phyloP scores from a whole-genome alignment of 2,329 filamentous ascomycete genomes.

The Phymatotrichopsis omnivora region DNA sequence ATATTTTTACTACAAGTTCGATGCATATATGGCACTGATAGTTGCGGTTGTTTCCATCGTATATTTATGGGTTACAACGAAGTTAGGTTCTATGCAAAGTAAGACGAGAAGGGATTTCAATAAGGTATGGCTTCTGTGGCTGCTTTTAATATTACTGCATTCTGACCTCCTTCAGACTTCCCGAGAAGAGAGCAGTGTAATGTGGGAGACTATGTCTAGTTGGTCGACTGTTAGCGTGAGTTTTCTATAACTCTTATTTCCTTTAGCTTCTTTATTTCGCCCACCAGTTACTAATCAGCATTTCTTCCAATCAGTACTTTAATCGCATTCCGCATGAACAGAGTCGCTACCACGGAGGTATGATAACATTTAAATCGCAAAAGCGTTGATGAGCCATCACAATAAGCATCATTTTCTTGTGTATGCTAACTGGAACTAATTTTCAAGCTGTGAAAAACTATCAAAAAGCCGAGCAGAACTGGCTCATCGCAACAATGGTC shows the following conservation, averaged over 20 bases:
- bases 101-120: constrained; percentile 35
- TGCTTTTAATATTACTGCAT: constrained; percentile 3
- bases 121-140: constrained; percentile 19
- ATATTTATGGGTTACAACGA: constrained; percentile 45
- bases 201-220: constrained; percentile 36
- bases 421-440: neutral
- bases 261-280: too few relatives aligned
- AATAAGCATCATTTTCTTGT: constrained; percentile 27
- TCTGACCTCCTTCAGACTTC: constrained; percentile 28
- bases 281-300: constrained; percentile 2
- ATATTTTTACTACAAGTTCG: constrained; percentile 53
- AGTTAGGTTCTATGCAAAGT: constrained; percentile 33
- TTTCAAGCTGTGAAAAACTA: constrained; percentile 35
- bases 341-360: constrained; percentile 39
- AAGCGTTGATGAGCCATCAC: too few relatives aligned
- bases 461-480: constrained; percentile 34
- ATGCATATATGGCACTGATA: constrained; percentile 48
- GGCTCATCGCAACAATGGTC: constrained; percentile 34
- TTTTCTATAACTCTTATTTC: constrained; percentile 5
- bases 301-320: constrained; percentile 39
- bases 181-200: constrained; percentile 35
- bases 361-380: constrained; percentile 31
- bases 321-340: constrained; percentile 48
- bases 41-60: constrained; percentile 40
- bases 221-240: constrained; percentile 37